These are phyloP conservation scores for Aspergillus sp. DNA, from an alignment of 2,329 filamentous ascomycete species.

Conservation along the genomic window DNA sequence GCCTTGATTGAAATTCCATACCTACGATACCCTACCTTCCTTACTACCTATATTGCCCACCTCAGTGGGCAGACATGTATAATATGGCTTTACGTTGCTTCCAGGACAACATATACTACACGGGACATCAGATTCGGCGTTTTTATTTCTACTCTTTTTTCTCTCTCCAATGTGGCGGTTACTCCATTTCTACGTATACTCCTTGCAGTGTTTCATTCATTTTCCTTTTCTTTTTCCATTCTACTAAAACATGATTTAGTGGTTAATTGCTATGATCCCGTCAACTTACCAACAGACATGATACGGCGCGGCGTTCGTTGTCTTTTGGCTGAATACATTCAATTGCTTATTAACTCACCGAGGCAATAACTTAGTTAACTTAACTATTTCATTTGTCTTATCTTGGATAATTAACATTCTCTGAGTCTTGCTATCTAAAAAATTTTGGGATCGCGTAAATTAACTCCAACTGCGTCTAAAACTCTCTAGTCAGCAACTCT, in stretches of 20 bases:
- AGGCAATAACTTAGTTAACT: not conserved
- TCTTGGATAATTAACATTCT: not conserved
- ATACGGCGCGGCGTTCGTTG: constrained; percentile 7
- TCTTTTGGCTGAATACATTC: not conserved
- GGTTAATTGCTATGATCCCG: constrained; percentile 1
- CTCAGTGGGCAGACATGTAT: constrained; percentile 23
- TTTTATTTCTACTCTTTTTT: constrained; percentile 5
- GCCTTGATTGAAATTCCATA: not conserved
- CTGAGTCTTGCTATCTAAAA: no score
- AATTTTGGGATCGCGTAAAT: no score
- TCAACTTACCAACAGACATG: not conserved
- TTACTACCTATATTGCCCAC: constrained; percentile 13
- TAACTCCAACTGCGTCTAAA: no score
- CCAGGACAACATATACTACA: constrained; percentile 20
- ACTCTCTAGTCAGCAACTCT: no score
- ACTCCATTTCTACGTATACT: not conserved
- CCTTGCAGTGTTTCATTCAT: not conserved
- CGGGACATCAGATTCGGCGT: constrained; percentile 25
- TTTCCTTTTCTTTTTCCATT: not conserved
- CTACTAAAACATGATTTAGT: not conserved
- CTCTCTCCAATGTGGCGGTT: not conserved
- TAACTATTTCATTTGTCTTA: not conserved
- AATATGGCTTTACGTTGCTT: constrained; percentile 20
- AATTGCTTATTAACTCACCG: not conserved
- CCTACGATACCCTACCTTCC: constrained; percentile 23